These are phyloP conservation scores for Botryobasidium botryosum DNA, from an alignment of 768 basidiomycete species.

Conservation along the genomic window DNA sequence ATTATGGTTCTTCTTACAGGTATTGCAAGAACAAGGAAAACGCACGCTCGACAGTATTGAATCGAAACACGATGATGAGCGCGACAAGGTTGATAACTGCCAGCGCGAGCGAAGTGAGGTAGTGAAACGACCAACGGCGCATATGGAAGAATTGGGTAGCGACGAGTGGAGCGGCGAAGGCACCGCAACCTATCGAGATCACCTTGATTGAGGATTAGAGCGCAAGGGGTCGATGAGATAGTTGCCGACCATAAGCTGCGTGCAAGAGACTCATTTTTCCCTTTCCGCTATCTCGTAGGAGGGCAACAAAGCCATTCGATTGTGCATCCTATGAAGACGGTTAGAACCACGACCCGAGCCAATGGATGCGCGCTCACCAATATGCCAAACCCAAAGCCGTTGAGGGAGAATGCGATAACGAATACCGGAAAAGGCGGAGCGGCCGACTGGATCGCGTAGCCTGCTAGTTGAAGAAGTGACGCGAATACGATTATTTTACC, in stretches of 20 bases:
- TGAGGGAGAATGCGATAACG: constrained; percentile 26
- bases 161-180: constrained; percentile 42
- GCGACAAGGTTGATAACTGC: constrained; percentile 37
- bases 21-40: neutral
- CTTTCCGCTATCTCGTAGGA: constrained; percentile 24
- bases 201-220: no score
- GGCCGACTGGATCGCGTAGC: constrained; percentile 24
- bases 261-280: constrained; percentile 29
- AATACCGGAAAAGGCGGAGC: constrained; percentile 31
- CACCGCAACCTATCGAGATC: constrained; percentile 25
- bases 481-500: constrained; percentile 27
- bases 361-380: constrained; percentile 22
- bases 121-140: constrained; percentile 61
- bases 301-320: constrained; percentile 30
- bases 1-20: neutral
- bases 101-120: constrained; percentile 50
- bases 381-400: constrained; percentile 30
- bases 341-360: neutral
- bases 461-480: constrained; percentile 19
- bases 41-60: constrained; percentile 15
- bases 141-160: constrained; percentile 65
- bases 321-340: constrained; percentile 26
- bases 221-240: no score
- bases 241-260: constrained; percentile 24
- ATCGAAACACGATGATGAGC: constrained; percentile 42